Percentiles rank a stretch among this genome's conserved stretches.
phyloP scores from a whole-genome alignment of 495 filamentous ascomycete genomes.

The Penicillium paxilli region DNA sequence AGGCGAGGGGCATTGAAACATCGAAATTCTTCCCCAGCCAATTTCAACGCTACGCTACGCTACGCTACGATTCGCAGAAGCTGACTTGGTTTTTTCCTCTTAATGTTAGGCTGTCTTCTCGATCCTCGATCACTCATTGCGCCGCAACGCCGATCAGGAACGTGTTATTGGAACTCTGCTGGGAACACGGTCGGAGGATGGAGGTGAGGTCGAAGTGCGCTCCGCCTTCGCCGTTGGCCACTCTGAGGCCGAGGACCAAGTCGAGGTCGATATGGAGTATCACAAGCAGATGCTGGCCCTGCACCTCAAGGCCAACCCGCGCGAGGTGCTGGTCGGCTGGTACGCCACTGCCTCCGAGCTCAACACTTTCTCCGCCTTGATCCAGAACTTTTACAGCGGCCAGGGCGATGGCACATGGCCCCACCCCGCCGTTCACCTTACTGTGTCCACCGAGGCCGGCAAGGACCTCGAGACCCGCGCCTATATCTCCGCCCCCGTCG shows the following conservation, averaged over 20 bases:
- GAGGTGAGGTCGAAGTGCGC: conserved; percentile 90
- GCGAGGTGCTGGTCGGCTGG: conserved; percentile 94
- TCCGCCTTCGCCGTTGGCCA: conserved; percentile 97
- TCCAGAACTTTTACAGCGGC: conserved; percentile 98
- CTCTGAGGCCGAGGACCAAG: conserved; percentile 96
- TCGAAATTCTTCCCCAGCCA: no score
- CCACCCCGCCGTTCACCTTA: conserved; percentile 93
- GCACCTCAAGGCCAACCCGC: conserved; percentile 89
- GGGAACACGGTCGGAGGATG: conserved; percentile 90
- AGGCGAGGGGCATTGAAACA: conserved; percentile 2
- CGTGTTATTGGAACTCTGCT: conserved; percentile 95
- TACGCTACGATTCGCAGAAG: no score
- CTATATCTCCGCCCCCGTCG: conserved; percentile 93
- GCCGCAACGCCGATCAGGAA: conserved; percentile 84
- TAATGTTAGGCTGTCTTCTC: conserved; percentile 80
- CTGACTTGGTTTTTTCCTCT: neutral
- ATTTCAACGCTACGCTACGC: no score
- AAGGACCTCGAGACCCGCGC: conserved; percentile 81
- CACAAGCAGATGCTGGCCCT: conserved; percentile 97
- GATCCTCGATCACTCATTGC: conserved; percentile 93
- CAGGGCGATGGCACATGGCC: conserved; percentile 96
- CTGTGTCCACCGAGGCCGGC: conserved; percentile 83
- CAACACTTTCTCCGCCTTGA: conserved; percentile 96
- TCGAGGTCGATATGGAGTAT: conserved; percentile 99
- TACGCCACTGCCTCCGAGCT: conserved; percentile 94